These are phyloP conservation scores for Prunus mira DNA, from an alignment of 306 rosid species.

Conservation along the genomic window DNA sequence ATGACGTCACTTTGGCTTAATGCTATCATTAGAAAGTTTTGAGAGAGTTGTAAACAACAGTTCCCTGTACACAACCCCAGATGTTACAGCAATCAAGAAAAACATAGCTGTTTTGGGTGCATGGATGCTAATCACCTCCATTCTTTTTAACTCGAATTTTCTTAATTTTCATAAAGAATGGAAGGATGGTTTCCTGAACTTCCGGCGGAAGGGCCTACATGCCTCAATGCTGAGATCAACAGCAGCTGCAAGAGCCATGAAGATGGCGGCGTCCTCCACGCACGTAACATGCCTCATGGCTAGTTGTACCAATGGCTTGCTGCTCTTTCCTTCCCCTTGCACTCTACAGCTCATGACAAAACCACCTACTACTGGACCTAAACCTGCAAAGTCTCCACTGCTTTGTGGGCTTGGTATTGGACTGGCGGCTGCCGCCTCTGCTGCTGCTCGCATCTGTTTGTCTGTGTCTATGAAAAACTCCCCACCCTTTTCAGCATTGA, in stretches of 20 bases:
- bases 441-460: conserved; percentile 56
- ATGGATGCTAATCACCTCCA: conserved; percentile 1
- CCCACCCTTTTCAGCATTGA: conserved; percentile 91
- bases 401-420: conserved; percentile 90
- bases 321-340: conserved; percentile 85
- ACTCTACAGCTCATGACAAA: conserved; percentile 89
- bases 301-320: conserved; percentile 74
- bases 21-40: conserved; percentile 17
- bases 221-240: conserved; percentile 86
- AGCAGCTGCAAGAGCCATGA: conserved; percentile 94
- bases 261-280: conserved; percentile 88
- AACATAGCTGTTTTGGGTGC: conserved; percentile 12
- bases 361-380: conserved; percentile 66
- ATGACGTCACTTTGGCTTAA: background rate
- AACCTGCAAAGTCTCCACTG: conserved; percentile 83
- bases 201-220: conserved; percentile 72
- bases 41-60: conserved; percentile 22
- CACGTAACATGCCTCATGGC: conserved; percentile 90
- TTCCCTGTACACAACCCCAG: conserved; percentile 51
- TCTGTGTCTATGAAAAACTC: conserved; percentile 82
- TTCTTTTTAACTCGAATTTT: conserved; percentile 4
- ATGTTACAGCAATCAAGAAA: conserved; percentile 33
- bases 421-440: conserved; percentile 39
- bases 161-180: conserved; percentile 44
- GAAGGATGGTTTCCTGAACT: conserved; percentile 48